Percentiles rank a stretch among this genome's conserved stretches.
Evolutionary conservation across 805 yeast genomes (phyloP).

Genomic region (Ogataea dorogensis): DNA sequence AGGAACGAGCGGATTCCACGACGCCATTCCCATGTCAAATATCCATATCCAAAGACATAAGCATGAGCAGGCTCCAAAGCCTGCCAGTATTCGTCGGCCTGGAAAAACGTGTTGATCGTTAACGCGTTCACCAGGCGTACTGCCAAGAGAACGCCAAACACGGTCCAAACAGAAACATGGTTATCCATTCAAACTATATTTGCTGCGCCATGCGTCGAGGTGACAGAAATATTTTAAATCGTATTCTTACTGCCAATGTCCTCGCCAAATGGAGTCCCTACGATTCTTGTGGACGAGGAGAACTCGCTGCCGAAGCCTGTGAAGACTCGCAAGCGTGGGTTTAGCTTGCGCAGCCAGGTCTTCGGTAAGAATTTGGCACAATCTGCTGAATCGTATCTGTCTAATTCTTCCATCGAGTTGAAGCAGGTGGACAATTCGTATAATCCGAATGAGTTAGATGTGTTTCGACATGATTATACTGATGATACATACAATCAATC

Average conservation of each 20-base stretch:
- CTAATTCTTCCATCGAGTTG: slow-evolving; percentile 34
- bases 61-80: slow-evolving; percentile 87
- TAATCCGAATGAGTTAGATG: slow-evolving; percentile 25
- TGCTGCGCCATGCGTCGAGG: slow-evolving; percentile 6
- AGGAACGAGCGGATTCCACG: slow-evolving; percentile 70
- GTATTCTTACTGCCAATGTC: slow-evolving; percentile 2
- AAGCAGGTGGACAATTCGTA: slow-evolving; percentile 31
- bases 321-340: slow-evolving; percentile 55
- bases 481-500: slow-evolving; percentile 16
- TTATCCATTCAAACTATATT: neutral
- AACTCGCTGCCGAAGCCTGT: slow-evolving; percentile 26
- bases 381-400: slow-evolving; percentile 21
- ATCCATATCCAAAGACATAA: slow-evolving; percentile 74
- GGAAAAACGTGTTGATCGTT: slow-evolving; percentile 73
- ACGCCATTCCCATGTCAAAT: slow-evolving; percentile 93
- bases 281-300: slow-evolving; percentile 9
- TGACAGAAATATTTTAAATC: slow-evolving; percentile 8
- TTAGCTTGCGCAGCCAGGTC: slow-evolving; percentile 64
- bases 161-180: neutral
- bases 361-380: slow-evolving; percentile 43
- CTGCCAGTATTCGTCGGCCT: slow-evolving; percentile 96
- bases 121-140: slow-evolving; percentile 64
- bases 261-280: slow-evolving; percentile 2
- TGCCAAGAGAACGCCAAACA: slow-evolving; percentile 29
- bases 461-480: slow-evolving; percentile 13